Base-by-base conservation (phyloP, 2,329 filamentous ascomycete species). In the Alternaria brassicae region DNA sequence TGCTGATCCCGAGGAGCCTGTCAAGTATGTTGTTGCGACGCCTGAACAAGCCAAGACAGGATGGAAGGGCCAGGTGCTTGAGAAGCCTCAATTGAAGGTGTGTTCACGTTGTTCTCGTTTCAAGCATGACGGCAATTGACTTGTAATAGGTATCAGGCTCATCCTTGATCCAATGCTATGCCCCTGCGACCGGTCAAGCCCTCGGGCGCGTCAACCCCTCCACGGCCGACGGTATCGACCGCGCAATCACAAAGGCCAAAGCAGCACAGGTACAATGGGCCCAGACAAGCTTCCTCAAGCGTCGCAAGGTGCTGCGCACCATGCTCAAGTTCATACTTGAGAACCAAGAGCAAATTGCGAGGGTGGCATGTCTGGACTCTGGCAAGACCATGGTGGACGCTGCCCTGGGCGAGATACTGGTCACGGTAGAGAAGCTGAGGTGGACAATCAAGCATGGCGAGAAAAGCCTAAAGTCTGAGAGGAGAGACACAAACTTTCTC, bases 311-410 rank as follows among this genome's bases (percentile, higher is more conserved):
- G 44, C 83, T 99, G 63, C 88, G 88, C 60, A 92, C 92, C 6
- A 83, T 99, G 72, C 82, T 96, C 68, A 89, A 89, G 78, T 89
- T 93, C 69, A 85, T 99, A 9, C 85, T 99, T 58, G 91, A 96
- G 65, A 90, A 98, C 75, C 93, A 97, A 76, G 90, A 94, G 66
- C 85, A 89, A 25, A 96, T 99, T 69, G 93, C 92, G 70, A 86
- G 87, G 15, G 87, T 92, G 28, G 94, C 93, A 49, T 96, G 92
- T 72, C 84, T 97, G 34, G 95, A 99, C 79, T 96, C 92, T 40
- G 95, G 95, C 64, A 99, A 99, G 84, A 97, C 96, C 2, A 91
- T 94, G 82, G 88, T 98, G 37, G 95, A 99, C 79, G 95, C 94
- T 1, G 89, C 91, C 68, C 88, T 99, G 56, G 95, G 95, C 52